Evolutionary conservation across 139 green algal genomes (phyloP), one percentile per base, ranked within the genome.

Genomic region (Eudorina sp.): DNA sequence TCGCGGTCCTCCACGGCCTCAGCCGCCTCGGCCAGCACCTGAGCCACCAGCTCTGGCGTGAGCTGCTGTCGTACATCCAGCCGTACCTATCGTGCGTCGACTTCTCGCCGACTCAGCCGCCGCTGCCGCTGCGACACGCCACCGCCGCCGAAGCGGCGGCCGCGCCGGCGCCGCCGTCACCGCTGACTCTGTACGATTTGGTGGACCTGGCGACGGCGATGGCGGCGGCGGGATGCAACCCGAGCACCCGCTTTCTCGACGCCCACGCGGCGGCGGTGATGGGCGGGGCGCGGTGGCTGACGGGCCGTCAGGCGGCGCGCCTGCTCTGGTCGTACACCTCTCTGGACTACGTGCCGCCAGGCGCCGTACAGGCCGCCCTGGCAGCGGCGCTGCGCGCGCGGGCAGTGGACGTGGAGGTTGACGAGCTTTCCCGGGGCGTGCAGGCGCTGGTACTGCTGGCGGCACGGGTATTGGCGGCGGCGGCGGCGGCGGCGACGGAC

Each of bases 241-340:
- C 81, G n/a, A 69, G 40, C 5, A 79, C 81, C 7, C 21, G 45
- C 43, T 78, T 87, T 45, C 45, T 87, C 9, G 21, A 73, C 7
- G 62, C 60, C 1, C 81, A 87, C 46, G 62, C 64, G 18, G 64
- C 62, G 7, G 81, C 81, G 18, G 62, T 51, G 45, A 25, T 40
- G 31, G 46, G 62, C 81, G 78, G 81, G 81, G 66, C 29, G 3
- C 64, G 64, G 6, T 45, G 78, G 16, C 60, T 87, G 31, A 53
- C 81, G 6, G 81, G 81, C 46, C 81, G 81, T 31, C 81, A 87
- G 60, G 81, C 81, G 31, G 81, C 81, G 31, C 62, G 81, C 25
- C 81, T 87, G 34, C 81, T 87, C 25, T 78, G 62, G 81, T 51
- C 81, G 21, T 87, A 87, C 64, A 31, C 81, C 36, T 46, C 38